Percentiles rank a stretch among this genome's conserved stretches.
These are phyloP conservation scores for Recurvomyces mirabilis DNA, from an alignment of 495 filamentous ascomycete genomes.

Conservation along the genomic window DNA sequence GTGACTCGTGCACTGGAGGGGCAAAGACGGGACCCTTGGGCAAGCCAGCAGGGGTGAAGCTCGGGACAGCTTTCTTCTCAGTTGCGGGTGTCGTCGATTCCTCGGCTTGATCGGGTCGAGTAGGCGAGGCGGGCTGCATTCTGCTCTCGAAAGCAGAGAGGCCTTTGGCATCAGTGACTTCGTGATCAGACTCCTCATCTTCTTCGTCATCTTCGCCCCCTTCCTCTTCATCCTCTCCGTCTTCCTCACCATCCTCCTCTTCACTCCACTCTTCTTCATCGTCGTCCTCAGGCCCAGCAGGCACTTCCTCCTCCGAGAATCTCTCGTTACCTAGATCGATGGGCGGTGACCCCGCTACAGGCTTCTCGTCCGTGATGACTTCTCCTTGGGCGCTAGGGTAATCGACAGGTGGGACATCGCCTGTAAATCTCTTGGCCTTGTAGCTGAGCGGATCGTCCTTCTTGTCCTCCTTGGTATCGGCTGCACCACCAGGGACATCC, in stretches of 20 bases:
- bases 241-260: slow-evolving; percentile 14
- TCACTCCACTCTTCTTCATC: slow-evolving; percentile 6
- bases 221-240: slow-evolving; percentile 26
- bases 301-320: slow-evolving; percentile 19
- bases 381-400: background rate
- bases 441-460: background rate
- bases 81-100: slow-evolving; percentile 12
- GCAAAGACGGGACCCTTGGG: slow-evolving; percentile 46
- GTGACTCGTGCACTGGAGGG: slow-evolving; percentile 47
- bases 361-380: slow-evolving; percentile 30
- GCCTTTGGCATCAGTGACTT: slow-evolving; percentile 8
- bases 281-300: slow-evolving; percentile 12
- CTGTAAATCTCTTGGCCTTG: slow-evolving; percentile 3
- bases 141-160: slow-evolving; percentile 18
- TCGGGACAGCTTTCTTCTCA: slow-evolving; percentile 6
- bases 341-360: slow-evolving; percentile 52
- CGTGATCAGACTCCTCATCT: slow-evolving; percentile 27
- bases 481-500: slow-evolving; percentile 31
- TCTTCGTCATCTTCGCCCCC: slow-evolving; percentile 28
- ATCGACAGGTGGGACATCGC: slow-evolving; percentile 7
- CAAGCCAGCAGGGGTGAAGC: slow-evolving; percentile 27
- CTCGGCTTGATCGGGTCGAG: slow-evolving; percentile 1
- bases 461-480: background rate
- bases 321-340: slow-evolving; percentile 24
- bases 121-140: slow-evolving; percentile 32